Evolutionary conservation across 352 stramenopile genomes (phyloP), one percentile per base, ranked within the genome.

Genomic region (Phytophthora crassamura): DNA sequence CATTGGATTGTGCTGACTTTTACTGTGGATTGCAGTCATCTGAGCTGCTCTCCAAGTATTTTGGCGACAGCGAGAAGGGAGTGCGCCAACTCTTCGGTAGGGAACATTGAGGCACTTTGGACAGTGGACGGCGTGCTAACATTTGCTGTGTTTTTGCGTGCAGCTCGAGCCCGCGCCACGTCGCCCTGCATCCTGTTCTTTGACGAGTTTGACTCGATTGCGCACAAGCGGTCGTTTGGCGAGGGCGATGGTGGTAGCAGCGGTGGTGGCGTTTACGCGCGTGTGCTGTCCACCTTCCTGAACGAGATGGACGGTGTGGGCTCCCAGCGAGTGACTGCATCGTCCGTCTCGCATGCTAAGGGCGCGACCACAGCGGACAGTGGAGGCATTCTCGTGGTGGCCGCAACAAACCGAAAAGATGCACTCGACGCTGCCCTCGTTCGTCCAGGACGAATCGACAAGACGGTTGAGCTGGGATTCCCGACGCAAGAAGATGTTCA

Each of bases 261-360:
- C 50, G 69, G 78, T 14, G 73, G 71, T 38, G 83, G 84, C 43
- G 86, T 95, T 14, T 93, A 93, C 59, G 80, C 84, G 8, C 84
- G 86, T 45, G 85, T 95, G 5, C 60, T 95, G 8, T 95, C 86
- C 22, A 95, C 86, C 9, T 89, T 95, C 34, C 72, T 95, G 16
- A 95, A 95, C 53, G 86, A 95, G 61, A 91, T 95, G 83, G 86
- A 95, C 42, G 86, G 86, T 41, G 82, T 95, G 22, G 85, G 84
- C 25, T 75, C 50, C 12, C 62, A 64, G 3, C 41, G 53, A 50
- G 61, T 74, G 16, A 56, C 60, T 7, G 30, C 56, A 32, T 71
- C 74, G 12, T 67, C 58, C 5, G 43, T 52, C 10, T 68, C 67
- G 1, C 50, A 57, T 16, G 25, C 41, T 18, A 69, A 58, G 15